Conservation (phyloP, 768 basidiomycete genomes). For the Clavulina sp. region DNA sequence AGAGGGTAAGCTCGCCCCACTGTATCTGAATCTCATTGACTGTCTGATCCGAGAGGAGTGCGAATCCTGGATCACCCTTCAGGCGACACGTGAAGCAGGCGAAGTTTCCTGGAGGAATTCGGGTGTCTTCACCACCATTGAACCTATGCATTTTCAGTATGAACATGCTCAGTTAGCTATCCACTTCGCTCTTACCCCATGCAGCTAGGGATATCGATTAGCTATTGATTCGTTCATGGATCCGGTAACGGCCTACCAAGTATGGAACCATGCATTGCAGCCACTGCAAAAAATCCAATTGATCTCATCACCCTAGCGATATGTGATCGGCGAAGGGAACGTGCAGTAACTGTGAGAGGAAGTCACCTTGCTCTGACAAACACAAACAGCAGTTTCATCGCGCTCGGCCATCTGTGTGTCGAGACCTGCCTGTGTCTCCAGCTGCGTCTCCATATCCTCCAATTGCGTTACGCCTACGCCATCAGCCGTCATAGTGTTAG, state of each 20-base stretch:
- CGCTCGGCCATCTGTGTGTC: not conserved
- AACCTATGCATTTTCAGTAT: not conserved
- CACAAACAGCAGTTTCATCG: not conserved
- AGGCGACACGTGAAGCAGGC: not conserved
- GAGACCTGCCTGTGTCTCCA: not conserved
- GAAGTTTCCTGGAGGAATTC: not conserved
- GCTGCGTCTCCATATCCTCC: not conserved
- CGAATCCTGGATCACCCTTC: not conserved
- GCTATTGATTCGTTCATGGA: not conserved
- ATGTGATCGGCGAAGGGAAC: not conserved
- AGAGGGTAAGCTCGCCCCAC: not conserved
- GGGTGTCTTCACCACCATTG: not conserved
- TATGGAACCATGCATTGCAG: not conserved
- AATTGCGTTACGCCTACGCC: not conserved
- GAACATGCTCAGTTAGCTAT: not conserved
- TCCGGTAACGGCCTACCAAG: not conserved
- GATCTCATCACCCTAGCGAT: not conserved
- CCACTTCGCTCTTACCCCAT: constrained; percentile 1
- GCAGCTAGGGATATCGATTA: not conserved
- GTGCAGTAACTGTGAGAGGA: not conserved
- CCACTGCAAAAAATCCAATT: not conserved
- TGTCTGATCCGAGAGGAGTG: not conserved
- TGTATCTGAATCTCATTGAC: not conserved
- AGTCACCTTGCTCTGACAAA: not conserved
- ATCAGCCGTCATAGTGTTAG: not conserved